Evolutionary conservation across 306 rosid species (phyloP).

Genomic region (Chamaecrista fasciculata): DNA sequence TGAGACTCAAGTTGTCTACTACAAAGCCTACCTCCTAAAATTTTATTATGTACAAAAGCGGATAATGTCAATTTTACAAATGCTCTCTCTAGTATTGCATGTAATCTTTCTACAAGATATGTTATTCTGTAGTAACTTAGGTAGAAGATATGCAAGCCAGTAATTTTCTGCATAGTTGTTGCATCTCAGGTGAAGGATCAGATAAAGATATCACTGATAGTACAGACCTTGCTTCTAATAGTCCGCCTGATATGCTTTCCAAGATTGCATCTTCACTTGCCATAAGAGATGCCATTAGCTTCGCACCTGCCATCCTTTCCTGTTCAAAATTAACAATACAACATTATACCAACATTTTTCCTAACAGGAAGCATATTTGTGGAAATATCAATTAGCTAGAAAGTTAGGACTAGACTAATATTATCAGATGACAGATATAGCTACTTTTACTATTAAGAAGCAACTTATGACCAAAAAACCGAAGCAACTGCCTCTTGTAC

Average conservation of each 20-base stretch:
- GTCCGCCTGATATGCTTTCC: conserved; percentile 58
- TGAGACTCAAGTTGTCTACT: conserved; percentile 10
- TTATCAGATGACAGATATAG: no score
- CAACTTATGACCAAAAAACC: no score
- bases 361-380: conserved; percentile 7
- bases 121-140: conserved; percentile 28
- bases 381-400: not conserved
- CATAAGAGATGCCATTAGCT: conserved; percentile 85
- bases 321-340: conserved; percentile 35
- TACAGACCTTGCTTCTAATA: conserved; percentile 69
- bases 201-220: conserved; percentile 49
- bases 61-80: conserved; percentile 23
- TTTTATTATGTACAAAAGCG: conserved; percentile 14
- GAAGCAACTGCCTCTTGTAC: no score
- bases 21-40: not conserved
- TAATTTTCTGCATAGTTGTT: conserved; percentile 69
- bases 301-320: conserved; percentile 88
- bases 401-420: not conserved
- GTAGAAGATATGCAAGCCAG: conserved; percentile 57
- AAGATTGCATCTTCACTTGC: conserved; percentile 75
- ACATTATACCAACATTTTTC: not conserved
- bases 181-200: conserved; percentile 67
- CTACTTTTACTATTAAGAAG: no score
- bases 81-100: no score
- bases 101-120: no score